Conservation (phyloP, 1,139 yeast species). For the Zygosaccharomyces sapae region DNA sequence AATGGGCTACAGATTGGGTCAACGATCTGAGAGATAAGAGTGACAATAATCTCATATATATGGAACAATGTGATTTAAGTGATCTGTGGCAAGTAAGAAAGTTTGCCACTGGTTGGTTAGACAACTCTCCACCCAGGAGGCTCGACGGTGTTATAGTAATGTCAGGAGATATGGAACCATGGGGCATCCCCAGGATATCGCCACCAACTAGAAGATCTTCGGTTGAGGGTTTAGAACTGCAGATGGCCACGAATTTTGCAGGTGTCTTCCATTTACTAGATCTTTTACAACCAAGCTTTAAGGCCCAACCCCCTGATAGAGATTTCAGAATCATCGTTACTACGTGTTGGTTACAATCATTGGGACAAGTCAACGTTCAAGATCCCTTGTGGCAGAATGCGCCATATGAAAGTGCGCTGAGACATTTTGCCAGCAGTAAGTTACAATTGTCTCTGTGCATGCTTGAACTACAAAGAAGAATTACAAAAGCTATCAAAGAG, state of each 20-base stretch:
- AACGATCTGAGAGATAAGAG: constrained; percentile 70
- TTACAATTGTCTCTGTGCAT: constrained; percentile 69
- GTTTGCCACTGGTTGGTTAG: constrained; percentile 93
- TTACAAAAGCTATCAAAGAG: constrained; percentile 41
- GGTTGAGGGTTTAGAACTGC: constrained; percentile 78
- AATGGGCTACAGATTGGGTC: constrained; percentile 76
- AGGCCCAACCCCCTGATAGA: constrained; percentile 89
- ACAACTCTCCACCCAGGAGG: constrained; percentile 84
- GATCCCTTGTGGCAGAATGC: constrained; percentile 67
- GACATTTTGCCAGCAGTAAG: constrained; percentile 76
- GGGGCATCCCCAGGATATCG: constrained; percentile 32
- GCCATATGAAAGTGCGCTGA: constrained; percentile 66
- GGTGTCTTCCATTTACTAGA: constrained; percentile 78
- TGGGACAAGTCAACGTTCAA: constrained; percentile 59
- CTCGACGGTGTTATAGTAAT: constrained; percentile 84
- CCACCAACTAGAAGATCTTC: constrained; percentile 50
- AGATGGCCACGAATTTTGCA: constrained; percentile 76
- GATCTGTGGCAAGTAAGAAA: constrained; percentile 74
- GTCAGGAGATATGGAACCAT: constrained; percentile 80
- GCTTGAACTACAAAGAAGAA: constrained; percentile 65
- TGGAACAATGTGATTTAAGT: constrained; percentile 79
- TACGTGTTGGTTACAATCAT: constrained; percentile 69
- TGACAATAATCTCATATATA: constrained; percentile 71
- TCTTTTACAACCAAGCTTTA: constrained; percentile 70
- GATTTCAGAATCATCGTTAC: constrained; percentile 79